A percentile compares a stretch with the other conserved stretches of the same genome.
Evolutionary conservation across 306 rosid genomes (phyloP).

Genomic region (Quercus parvula): DNA sequence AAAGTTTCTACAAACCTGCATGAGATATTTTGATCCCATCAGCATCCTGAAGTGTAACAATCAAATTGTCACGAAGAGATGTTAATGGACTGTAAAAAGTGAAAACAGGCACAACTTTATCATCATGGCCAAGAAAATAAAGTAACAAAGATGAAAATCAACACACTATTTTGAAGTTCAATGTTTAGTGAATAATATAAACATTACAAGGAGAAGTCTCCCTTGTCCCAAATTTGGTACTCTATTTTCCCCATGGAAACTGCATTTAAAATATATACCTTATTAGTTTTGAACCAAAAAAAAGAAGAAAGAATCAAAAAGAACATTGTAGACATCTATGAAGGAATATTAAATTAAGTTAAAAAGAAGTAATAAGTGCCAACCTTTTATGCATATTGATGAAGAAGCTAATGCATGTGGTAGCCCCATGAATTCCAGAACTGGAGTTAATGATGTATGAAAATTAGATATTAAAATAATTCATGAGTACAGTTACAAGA

Average conservation of each 20-base stretch:
- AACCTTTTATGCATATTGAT: slow-evolving; percentile 63
- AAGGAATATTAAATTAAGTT: neutral
- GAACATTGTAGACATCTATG: neutral
- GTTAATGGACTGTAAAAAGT: slow-evolving; percentile 69
- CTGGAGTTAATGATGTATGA: slow-evolving; percentile 31
- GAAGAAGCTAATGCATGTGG: slow-evolving; percentile 52
- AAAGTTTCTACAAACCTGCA: slow-evolving; percentile 43
- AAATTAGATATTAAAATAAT: slow-evolving; percentile 1
- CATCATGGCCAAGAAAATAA: neutral
- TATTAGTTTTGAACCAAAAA: neutral
- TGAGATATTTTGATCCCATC: slow-evolving; percentile 68
- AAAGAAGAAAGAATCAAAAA: neutral
- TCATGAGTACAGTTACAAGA: slow-evolving; percentile 10
- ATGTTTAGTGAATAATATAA: slow-evolving; percentile 11
- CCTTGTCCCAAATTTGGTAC: slow-evolving; percentile 59
- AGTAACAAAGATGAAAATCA: neutral
- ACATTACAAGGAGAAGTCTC: slow-evolving; percentile 76
- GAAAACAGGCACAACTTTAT: slow-evolving; percentile 14
- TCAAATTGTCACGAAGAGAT: slow-evolving; percentile 69
- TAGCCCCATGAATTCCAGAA: slow-evolving; percentile 62
- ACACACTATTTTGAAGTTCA: neutral
- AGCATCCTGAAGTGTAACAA: slow-evolving; percentile 52
- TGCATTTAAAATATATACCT: slow-evolving; percentile 38
- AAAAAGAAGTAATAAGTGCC: slow-evolving; percentile 10
- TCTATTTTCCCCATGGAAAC: slow-evolving; percentile 81